phyloP scores from a whole-genome alignment of 768 basidiomycete species.

The Ramaria rubella region DNA sequence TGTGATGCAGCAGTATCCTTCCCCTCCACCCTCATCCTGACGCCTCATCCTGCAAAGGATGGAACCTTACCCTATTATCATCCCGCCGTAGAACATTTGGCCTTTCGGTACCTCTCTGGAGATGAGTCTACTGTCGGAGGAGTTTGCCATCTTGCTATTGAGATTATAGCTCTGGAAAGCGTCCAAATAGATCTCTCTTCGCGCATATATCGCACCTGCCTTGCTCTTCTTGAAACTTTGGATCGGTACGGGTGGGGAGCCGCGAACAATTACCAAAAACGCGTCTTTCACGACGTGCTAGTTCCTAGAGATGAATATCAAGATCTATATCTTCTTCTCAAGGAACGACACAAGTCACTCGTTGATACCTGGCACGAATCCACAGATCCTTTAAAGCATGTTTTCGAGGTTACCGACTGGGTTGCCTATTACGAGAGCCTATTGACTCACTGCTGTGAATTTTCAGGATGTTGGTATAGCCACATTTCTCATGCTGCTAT shows the following conservation, averaged over 20 bases:
- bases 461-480: constrained; percentile 89
- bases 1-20: constrained; percentile 9
- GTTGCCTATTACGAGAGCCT: background rate
- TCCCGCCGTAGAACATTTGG: constrained; percentile 72
- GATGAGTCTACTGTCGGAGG: constrained; percentile 15
- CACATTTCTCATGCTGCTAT: constrained; percentile 85
- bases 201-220: constrained; percentile 72
- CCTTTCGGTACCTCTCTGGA: constrained; percentile 62
- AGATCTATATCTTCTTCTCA: constrained; percentile 82
- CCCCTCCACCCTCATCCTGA: constrained; percentile 25
- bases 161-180: constrained; percentile 46
- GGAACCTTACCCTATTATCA: constrained; percentile 80
- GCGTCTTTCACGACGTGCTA: constrained; percentile 76
- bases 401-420: constrained; percentile 63
- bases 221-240: constrained; percentile 73
- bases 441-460: background rate
- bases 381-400: constrained; percentile 85
- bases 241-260: constrained; percentile 89
- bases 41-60: constrained; percentile 31
- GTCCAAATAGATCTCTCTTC: constrained; percentile 44
- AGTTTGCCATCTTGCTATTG: constrained; percentile 42
- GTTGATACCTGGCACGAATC: constrained; percentile 71
- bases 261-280: constrained; percentile 76
- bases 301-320: constrained; percentile 76
- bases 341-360: constrained; percentile 75